Base-by-base conservation (phyloP, 441 rosid genomes). In the Bruguiera hainesii region DNA sequence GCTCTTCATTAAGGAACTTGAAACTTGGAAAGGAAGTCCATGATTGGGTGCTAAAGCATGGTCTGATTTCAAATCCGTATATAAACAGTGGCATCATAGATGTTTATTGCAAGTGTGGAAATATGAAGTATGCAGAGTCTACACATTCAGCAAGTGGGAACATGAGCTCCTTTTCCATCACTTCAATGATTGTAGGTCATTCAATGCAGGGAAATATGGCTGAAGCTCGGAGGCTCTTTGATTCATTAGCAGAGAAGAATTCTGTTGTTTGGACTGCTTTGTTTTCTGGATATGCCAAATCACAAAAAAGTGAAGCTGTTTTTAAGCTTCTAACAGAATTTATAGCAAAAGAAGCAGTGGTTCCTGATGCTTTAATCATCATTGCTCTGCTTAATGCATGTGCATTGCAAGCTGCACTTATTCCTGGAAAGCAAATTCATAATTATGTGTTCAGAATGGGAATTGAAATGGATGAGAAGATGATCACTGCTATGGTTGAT, bases 391-490 rank as follows among this genome's bases (percentile, higher is more conserved):
- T 89, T 69, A 77, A 89, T 58, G 97, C 89, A 53, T 82, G 90
- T 82, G 84, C 91, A 50, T 71, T 85, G 73, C 88, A 82, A 78
- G 91, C 90, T 39, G 77, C 82, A 33, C 74, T 85, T 67, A 71
- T 63, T 71, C 86, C 73, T 8, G 97, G 96, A 69, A 89, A 80
- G 76, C 87, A 89, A 82, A 76, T 84, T 75, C 96, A 89, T 72
- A 80, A 85, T 71, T 84, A 85, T 70, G 67, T 75, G 67, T 69
- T 85, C 51, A 86, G 96, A 80, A 73, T 55, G 26, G 84, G 83
- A 42, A 61, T 77, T 57, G 57, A 61, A 60, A 73, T 79, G 82
- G 90, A 83, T 70, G 71, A 81, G 71, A 91, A 84, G 66, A 67
- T 91, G 71, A 75, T 71, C 6, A 85, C 89, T 69, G 82, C 88